Conservation (phyloP, 73 alveolate species). For the Uronychia setigera region DNA sequence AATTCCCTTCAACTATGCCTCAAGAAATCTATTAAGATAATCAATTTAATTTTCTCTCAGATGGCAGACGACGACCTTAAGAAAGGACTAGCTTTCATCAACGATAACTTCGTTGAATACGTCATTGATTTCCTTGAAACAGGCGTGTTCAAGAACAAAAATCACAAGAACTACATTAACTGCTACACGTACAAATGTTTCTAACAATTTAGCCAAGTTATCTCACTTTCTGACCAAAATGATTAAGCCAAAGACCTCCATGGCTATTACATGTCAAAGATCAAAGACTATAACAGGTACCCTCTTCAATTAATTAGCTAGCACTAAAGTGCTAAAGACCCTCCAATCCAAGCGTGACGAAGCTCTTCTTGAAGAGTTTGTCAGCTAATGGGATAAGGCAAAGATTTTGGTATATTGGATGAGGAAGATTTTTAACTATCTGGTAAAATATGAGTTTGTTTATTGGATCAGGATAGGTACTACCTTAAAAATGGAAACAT, state of each 20-base stretch:
- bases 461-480: constrained; percentile 59
- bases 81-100: not conserved
- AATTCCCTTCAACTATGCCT: no score
- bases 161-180: constrained; percentile 53
- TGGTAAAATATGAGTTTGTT: constrained; percentile 29
- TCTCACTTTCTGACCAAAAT: constrained; percentile 55
- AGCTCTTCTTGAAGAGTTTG: constrained; percentile 29
- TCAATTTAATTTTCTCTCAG: no score
- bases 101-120: constrained; percentile 38
- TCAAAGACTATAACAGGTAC: constrained; percentile 39
- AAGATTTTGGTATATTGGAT: constrained; percentile 68
- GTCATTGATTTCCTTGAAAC: constrained; percentile 58
- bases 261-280: constrained; percentile 38
- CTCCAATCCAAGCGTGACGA: constrained; percentile 45
- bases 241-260: constrained; percentile 60
- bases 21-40: no score
- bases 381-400: constrained; percentile 60
- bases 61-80: no score
- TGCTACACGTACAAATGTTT: constrained; percentile 37
- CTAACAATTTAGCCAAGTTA: constrained; percentile 29
- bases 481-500: constrained; percentile 57
- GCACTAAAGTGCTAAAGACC: constrained; percentile 20
- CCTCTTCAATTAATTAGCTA: not conserved
- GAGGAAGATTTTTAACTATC: constrained; percentile 68
- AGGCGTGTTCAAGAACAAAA: constrained; percentile 47